Percentiles rank a stretch among this genome's conserved stretches.
Evolutionary conservation across 768 basidiomycete species (phyloP).

Genomic region (Mycena haematopus): DNA sequence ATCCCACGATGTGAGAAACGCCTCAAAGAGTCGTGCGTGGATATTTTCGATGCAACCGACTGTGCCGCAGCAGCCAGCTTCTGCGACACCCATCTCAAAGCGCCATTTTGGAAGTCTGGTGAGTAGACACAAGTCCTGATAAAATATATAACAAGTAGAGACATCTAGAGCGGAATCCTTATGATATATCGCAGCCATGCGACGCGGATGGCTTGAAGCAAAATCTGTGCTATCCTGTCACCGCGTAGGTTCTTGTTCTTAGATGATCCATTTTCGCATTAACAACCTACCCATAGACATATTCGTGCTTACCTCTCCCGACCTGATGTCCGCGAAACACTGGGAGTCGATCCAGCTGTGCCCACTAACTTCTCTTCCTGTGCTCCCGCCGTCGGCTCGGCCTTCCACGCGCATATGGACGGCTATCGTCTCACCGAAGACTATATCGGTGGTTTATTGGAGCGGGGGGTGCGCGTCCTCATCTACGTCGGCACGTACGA

Average conservation of each 20-base stretch:
- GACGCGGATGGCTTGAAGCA: conserved; percentile 11
- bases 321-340: conserved; percentile 47
- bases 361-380: conserved; percentile 49
- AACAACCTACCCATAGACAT: conserved; percentile 36
- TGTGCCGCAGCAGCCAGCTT: conserved; percentile 73
- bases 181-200: conserved; percentile 60
- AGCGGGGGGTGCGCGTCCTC: conserved; percentile 71
- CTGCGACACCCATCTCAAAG: conserved; percentile 63
- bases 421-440: conserved; percentile 50
- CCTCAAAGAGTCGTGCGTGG: conserved; percentile 65
- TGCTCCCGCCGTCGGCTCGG: conserved; percentile 48
- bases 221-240: conserved; percentile 28
- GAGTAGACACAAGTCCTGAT: conserved; percentile 26
- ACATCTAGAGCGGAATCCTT: conserved; percentile 51
- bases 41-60: conserved; percentile 67
- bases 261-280: neutral
- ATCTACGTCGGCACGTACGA: conserved; percentile 77
- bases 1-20: conserved; percentile 71
- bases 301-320: conserved; percentile 58
- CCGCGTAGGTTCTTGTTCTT: conserved; percentile 13
- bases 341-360: conserved; percentile 56
- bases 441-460: conserved; percentile 71
- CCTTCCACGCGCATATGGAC: conserved; percentile 58
- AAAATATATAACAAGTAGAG: conserved; percentile 1
- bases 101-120: conserved; percentile 52